A percentile compares a stretch with the other conserved stretches of the same genome.
phyloP scores from a whole-genome alignment of 2,329 filamentous ascomycete genomes.

The Ophiostoma sp. region DNA sequence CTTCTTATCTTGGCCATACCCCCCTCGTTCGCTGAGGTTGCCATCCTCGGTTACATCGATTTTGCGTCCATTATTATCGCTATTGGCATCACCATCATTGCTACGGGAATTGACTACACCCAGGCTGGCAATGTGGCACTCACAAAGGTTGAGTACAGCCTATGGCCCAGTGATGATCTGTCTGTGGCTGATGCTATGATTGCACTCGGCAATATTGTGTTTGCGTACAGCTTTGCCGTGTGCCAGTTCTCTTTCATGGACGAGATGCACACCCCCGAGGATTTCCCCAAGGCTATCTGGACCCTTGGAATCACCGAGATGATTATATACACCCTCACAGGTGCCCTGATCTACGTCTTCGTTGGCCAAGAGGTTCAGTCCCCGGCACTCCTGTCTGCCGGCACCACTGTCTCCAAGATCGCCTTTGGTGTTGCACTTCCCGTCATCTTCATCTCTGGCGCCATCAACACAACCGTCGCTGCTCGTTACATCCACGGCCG shows the following conservation, averaged over 20 bases:
- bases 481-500: constrained; percentile 14
- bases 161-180: constrained; percentile 11
- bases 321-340: constrained; percentile 9
- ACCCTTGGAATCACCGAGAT: constrained; percentile 11
- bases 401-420: constrained; percentile 9
- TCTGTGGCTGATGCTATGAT: constrained; percentile 12
- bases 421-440: constrained; percentile 11
- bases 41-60: constrained; percentile 9
- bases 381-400: constrained; percentile 4
- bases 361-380: constrained; percentile 15
- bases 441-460: constrained; percentile 14
- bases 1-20: constrained; percentile 14
- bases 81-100: constrained; percentile 15
- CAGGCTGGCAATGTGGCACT: background rate
- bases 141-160: constrained; percentile 8
- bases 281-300: constrained; percentile 15
- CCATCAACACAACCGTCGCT: constrained; percentile 11
- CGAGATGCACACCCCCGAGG: constrained; percentile 10
- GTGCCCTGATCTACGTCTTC: constrained; percentile 11
- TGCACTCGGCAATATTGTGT: constrained; percentile 13
- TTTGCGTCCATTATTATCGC: constrained; percentile 7
- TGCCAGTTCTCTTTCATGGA: constrained; percentile 17
- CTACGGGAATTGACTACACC: constrained; percentile 6
- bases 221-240: constrained; percentile 13
- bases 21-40: constrained; percentile 13